These are phyloP conservation scores for Coprinopsis strossmayeri DNA, from an alignment of 768 basidiomycete genomes.

Conservation along the genomic window DNA sequence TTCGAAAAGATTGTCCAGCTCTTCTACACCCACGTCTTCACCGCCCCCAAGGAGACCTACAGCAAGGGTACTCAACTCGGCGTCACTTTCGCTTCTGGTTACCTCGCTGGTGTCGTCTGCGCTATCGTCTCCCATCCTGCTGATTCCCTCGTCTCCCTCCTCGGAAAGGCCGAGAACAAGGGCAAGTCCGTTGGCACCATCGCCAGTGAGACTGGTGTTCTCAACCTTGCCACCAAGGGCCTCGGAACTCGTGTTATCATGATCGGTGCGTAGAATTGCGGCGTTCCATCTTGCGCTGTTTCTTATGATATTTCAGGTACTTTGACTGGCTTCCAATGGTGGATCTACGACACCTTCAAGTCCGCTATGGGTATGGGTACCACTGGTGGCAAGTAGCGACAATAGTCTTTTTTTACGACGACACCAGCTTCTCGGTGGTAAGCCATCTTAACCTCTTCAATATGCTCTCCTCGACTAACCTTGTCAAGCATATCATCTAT, in stretches of 20 bases:
- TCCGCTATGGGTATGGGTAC: conserved; percentile 78
- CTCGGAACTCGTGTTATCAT: conserved; percentile 82
- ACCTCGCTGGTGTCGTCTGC: conserved; percentile 93
- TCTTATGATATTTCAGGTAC: conserved; percentile 25
- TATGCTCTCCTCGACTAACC: too few relatives aligned
- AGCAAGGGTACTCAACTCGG: conserved; percentile 81
- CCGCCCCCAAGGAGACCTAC: conserved; percentile 71
- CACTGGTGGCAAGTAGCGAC: conserved; percentile 74
- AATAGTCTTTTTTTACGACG: not conserved
- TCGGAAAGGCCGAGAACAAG: conserved; percentile 85
- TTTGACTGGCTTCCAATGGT: conserved; percentile 82
- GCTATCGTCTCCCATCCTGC: conserved; percentile 96
- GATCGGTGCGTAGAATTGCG: conserved; percentile 50
- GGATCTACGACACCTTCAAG: conserved; percentile 91
- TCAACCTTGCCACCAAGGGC: conserved; percentile 71
- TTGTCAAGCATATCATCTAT: too few relatives aligned
- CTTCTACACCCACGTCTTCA: conserved; percentile 87
- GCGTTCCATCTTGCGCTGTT: not conserved
- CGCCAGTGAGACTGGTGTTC: conserved; percentile 61
- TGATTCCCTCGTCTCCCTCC: conserved; percentile 87
- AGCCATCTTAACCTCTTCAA: too few relatives aligned
- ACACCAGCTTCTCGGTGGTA: not conserved
- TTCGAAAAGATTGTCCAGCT: conserved; percentile 83
- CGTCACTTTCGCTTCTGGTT: conserved; percentile 85
- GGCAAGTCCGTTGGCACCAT: conserved; percentile 73